Conservation (phyloP, 2,329 filamentous ascomycete species). For the Elsinoe perseae region DNA sequence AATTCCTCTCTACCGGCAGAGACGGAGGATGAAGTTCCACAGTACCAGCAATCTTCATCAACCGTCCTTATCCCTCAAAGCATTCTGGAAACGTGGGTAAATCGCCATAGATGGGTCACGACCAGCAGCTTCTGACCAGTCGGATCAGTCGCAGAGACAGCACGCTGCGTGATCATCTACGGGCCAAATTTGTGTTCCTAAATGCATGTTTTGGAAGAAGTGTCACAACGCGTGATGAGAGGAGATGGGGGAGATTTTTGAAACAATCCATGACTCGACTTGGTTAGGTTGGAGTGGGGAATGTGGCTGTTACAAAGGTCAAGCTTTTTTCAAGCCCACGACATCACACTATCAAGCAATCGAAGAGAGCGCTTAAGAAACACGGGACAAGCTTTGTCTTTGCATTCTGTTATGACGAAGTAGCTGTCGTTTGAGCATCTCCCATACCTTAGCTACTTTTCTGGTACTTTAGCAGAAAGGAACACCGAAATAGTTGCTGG, state of each 20-base stretch:
- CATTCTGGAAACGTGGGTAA: background rate
- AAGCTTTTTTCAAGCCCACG: constrained; percentile 11
- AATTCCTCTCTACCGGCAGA: background rate
- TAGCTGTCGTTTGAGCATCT: too few species aligned
- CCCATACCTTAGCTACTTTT: too few species aligned
- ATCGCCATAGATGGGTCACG: background rate
- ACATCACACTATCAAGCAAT: background rate
- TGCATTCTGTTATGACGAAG: too few species aligned
- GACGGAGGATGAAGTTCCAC: constrained; percentile 7
- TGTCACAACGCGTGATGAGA: background rate
- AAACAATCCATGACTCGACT: background rate
- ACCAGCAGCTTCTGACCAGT: background rate
- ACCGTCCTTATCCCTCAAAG: background rate
- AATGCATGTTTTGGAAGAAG: background rate
- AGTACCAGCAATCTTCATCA: background rate
- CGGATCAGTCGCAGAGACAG: background rate
- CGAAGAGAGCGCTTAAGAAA: background rate
- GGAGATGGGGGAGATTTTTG: background rate
- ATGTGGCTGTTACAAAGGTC: background rate
- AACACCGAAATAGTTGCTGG: too few species aligned
- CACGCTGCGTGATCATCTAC: background rate
- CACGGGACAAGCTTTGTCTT: too few species aligned
- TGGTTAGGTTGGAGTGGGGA: background rate
- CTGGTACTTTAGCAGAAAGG: too few species aligned
- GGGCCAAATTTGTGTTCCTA: background rate